Base-by-base conservation (phyloP, 2,329 filamentous ascomycete species). In the Paraphoma sp. region DNA sequence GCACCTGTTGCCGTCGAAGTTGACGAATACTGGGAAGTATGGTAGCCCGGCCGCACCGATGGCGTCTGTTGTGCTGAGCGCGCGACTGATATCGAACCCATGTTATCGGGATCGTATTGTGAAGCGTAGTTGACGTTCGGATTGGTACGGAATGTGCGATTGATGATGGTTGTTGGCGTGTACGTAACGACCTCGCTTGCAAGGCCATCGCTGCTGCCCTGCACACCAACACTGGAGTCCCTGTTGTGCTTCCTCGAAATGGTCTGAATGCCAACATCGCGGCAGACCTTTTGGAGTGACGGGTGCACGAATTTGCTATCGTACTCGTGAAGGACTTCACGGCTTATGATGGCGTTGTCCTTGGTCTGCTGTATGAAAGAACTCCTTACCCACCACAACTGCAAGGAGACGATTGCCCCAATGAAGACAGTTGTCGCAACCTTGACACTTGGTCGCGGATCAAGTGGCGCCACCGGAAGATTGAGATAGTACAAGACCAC, bases 221-320 rank as follows among this genome's bases (percentile, higher is more conserved):
- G 76, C 38, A 76, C 73, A 5, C 79, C 67, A 56, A 75, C 64
- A 69, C 74, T 60, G 68, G 74, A 60, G 78, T 73, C 68, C 14
- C 65, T 54, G 73, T 54, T 74, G 55, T 53, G 60, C 41, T 65
- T 74, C 33, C 65, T 70, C 6, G 75, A 69, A 65, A 68, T 87
- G 56, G 89, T 89, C 75, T 98, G 94, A 0, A 90, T 95, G 6
- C 87, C 90, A 1, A 94, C 92, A 69, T 90, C 86, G 63, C 88
- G 82, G 63, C 96, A 91, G 5, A 90, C 82, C 7, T 90, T 91
- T 66, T 96, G 91, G n/a, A 96, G 86, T 10, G 89, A 85, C 2
- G 95, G 95, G 70, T 96, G 92, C 1, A 99, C 95, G 71, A 90
- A 97, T 79, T 99, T 99, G 65, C 87, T 91, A 73, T 98, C 92